Evolutionary conservation across 148 eudicot genomes (phyloP).

Genomic region (Vaccinium myrtillus): DNA sequence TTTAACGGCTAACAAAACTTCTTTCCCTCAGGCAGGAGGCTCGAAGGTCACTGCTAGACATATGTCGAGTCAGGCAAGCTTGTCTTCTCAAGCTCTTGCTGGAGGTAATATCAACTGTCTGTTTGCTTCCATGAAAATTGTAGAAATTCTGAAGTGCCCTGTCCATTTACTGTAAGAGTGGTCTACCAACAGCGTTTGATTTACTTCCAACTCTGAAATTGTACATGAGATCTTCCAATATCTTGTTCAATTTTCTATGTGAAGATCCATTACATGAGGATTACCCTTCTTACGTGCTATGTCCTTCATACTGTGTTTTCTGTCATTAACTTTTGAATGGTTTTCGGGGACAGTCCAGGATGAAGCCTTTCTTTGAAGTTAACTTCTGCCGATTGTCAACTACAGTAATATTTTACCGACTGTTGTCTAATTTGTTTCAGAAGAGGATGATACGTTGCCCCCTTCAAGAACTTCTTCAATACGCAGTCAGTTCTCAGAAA

Average conservation of each 20-base stretch:
- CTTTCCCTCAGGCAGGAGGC: constrained; percentile 39
- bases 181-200: neutral
- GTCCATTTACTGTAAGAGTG: neutral
- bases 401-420: neutral
- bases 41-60: constrained; percentile 30
- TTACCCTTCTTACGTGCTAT: neutral
- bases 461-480: constrained; percentile 49
- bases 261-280: neutral
- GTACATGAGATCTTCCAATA: neutral
- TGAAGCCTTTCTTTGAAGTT: neutral
- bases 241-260: neutral
- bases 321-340: neutral
- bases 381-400: neutral
- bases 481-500: constrained; percentile 52
- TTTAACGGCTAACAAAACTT: neutral
- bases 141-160: neutral
- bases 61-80: constrained; percentile 29
- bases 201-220: neutral
- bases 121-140: neutral
- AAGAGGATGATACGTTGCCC: constrained; percentile 43
- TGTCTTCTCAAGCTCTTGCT: constrained; percentile 33
- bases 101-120: constrained; percentile 35
- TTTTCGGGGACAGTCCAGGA: neutral
- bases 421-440: constrained; percentile 32
- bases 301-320: neutral